Percentiles rank a stretch among this genome's conserved stretches.
phyloP scores from a whole-genome alignment of 2,329 filamentous ascomycete genomes.

The Aspergillus pseudoterreus region DNA sequence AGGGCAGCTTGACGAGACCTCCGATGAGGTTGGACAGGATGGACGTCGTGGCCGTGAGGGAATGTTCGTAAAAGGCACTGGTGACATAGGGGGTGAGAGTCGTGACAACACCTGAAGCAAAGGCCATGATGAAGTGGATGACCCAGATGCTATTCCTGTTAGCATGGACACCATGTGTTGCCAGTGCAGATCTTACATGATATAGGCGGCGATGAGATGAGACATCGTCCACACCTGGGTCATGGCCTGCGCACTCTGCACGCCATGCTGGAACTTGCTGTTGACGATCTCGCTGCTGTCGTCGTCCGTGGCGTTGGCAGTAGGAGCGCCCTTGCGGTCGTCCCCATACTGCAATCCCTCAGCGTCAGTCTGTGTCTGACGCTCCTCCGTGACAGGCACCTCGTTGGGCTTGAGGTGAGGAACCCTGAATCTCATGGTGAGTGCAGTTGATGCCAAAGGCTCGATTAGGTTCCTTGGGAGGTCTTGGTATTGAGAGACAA shows the following conservation, averaged over 20 bases:
- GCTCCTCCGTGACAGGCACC: conserved; percentile 2
- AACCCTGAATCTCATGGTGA: background rate
- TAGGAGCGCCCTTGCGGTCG: background rate
- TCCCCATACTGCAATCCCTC: background rate
- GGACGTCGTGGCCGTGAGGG: conserved; percentile 37
- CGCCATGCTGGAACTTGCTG: conserved; percentile 12
- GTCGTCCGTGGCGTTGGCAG: background rate
- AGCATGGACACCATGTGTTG: background rate
- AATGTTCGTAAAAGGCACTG: conserved; percentile 5
- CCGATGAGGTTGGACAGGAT: conserved; percentile 55
- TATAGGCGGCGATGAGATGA: conserved; percentile 7
- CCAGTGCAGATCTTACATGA: background rate
- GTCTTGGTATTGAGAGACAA: background rate
- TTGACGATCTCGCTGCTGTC: conserved; percentile 10
- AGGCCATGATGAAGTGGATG: conserved; percentile 6
- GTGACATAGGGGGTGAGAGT: conserved; percentile 7
- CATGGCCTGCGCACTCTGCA: conserved; percentile 14
- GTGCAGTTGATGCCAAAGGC: background rate
- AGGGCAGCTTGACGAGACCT: conserved; percentile 57
- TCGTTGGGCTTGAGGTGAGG: conserved; percentile 4
- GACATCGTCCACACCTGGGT: conserved; percentile 12
- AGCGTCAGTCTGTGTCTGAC: background rate
- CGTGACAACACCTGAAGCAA: conserved; percentile 3
- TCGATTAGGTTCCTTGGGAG: background rate
- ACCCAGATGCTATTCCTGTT: conserved; percentile 3